Conservation (phyloP, 176 grass and related monocot species). For the Ensete glaucum region DNA sequence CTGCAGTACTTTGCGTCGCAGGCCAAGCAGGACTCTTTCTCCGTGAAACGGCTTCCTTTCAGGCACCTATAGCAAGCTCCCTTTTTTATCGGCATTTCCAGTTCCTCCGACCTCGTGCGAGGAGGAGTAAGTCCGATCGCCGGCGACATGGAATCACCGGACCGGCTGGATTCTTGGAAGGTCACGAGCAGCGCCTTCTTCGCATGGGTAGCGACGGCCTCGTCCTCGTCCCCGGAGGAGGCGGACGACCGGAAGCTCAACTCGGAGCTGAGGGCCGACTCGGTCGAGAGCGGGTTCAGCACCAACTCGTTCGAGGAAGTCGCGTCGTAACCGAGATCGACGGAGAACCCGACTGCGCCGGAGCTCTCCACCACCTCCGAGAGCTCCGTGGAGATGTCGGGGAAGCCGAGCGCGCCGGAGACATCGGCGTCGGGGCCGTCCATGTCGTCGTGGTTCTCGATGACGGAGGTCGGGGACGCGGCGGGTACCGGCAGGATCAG, state of each 20-base stretch:
- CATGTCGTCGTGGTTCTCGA: conserved; percentile 67
- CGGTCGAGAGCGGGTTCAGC: conserved; percentile 25
- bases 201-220: conserved; percentile 12
- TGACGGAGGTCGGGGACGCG: conserved; percentile 79
- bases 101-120: conserved; percentile 10
- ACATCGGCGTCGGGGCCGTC: conserved; percentile 12
- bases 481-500: background rate
- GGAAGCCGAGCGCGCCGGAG: conserved; percentile 17
- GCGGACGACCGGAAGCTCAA: conserved; percentile 42
- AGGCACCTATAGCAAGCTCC: conserved; percentile 59
- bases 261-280: conserved; percentile 25
- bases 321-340: conserved; percentile 20
- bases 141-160: conserved; percentile 37
- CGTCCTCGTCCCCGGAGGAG: conserved; percentile 25
- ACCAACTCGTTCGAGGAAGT: background rate
- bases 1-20: conserved; percentile 75
- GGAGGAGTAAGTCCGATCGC: background rate
- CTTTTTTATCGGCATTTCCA: conserved; percentile 10
- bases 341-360: conserved; percentile 28
- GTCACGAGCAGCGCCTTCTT: conserved; percentile 11
- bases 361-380: conserved; percentile 15
- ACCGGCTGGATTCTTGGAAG: conserved; percentile 17
- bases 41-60: conserved; percentile 58
- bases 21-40: conserved; percentile 62
- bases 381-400: conserved; percentile 68